Base-by-base conservation (phyloP, 805 yeast species). In the Metschnikowia dekortorum region DNA sequence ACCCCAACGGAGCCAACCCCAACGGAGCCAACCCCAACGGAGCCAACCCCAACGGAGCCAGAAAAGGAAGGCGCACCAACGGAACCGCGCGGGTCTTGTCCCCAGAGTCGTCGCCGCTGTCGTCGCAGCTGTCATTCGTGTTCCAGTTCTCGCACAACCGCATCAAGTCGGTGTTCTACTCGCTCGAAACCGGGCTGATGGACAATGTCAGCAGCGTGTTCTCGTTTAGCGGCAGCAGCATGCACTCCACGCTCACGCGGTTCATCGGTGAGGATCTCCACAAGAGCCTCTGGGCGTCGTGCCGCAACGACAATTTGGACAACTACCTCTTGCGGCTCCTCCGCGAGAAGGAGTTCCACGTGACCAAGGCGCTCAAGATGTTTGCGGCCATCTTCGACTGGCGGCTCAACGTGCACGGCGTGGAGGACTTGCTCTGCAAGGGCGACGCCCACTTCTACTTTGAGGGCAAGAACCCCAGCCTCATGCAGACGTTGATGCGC, bases 211-310 rank as follows among this genome's bases (percentile, higher is more conserved):
- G 32, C 29, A 44, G 44, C 36, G 46, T 45, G 4, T 49, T 53
- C 35, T 49, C 53, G 14, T 18, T 53, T 22, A 31, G 44, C 28
- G 49, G 46, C 22, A 46, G 31, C 29, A 52, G 48, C n/a, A 30
- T 22, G 28, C 48, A 47, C 40, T 47, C 48, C 11, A 8, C 32
- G 11, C 44, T 49, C 26, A 28, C 39, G 18, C 39, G 37, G 10
- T 54, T 44, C 34, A 44, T 50, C 6, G 44, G 52, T 2, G 57
- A 54, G 31, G 57, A 54, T n/a, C 42, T 54, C 31, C 57, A 54
- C 40, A 35, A 35, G n/a, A 43, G 52, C 28, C 47, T 54, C 28
- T 54, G 57, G 57, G 48, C 48, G 2, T n/a, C 40, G 31, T 35
- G 51, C 29, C 46, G 53, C 16, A 52, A 52, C 41, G 56, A 50